Percentiles rank a stretch among this genome's conserved stretches.
Conservation (phyloP, 352 stramenopile genomes). For the Aphanomyces invadans region DNA sequence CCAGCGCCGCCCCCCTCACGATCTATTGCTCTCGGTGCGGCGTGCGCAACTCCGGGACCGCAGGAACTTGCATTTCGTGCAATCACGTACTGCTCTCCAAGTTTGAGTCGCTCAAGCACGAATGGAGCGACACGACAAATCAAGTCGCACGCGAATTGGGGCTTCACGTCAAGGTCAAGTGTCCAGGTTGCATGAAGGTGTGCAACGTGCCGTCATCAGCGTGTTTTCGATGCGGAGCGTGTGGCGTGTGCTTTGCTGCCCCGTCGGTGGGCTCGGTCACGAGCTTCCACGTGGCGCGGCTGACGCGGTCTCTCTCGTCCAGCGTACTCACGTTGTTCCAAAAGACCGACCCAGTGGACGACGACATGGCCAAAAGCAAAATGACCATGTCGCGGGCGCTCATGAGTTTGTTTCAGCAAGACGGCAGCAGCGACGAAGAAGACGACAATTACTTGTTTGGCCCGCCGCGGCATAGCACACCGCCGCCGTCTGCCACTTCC, state of each 20-base stretch:
- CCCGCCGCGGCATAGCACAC: background rate
- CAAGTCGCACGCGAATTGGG: slow-evolving; percentile 72
- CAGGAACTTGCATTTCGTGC: slow-evolving; percentile 60
- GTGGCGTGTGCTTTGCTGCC: slow-evolving; percentile 78
- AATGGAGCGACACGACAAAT: slow-evolving; percentile 73
- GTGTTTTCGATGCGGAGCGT: slow-evolving; percentile 67
- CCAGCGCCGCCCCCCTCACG: slow-evolving; percentile 53
- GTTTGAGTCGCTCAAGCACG: slow-evolving; percentile 61
- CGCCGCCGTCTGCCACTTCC: background rate
- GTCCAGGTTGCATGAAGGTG: slow-evolving; percentile 59
- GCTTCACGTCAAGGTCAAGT: slow-evolving; percentile 79
- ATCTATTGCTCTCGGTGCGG: slow-evolving; percentile 72
- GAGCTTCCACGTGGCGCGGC: slow-evolving; percentile 74
- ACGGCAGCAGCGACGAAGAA: background rate
- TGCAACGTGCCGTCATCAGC: slow-evolving; percentile 70
- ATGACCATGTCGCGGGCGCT: slow-evolving; percentile 29
- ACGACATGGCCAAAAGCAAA: slow-evolving; percentile 26
- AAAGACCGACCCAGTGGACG: slow-evolving; percentile 28
- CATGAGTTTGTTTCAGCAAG: background rate
- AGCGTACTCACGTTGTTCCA: slow-evolving; percentile 70
- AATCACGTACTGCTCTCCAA: slow-evolving; percentile 66
- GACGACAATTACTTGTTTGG: background rate
- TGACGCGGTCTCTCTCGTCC: slow-evolving; percentile 68
- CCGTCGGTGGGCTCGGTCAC: slow-evolving; percentile 68
- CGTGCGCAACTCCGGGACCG: slow-evolving; percentile 61